Evolutionary conservation across 2,329 filamentous ascomycete genomes (phyloP).

Genomic region (Aspergillus luchuensis): DNA sequence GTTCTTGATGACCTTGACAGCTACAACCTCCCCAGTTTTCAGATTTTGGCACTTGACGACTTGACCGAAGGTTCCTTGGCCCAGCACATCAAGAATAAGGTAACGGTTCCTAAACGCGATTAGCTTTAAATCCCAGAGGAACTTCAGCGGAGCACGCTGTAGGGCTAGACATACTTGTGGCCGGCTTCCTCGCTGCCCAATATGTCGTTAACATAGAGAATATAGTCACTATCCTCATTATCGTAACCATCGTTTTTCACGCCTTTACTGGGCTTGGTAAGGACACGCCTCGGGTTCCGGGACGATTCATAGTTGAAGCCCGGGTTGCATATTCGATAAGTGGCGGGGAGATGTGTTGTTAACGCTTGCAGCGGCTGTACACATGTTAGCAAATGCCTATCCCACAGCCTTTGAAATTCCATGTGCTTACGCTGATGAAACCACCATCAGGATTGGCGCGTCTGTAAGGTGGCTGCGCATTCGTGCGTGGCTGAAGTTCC

Average conservation of each 20-base stretch:
- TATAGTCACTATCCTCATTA: constrained; percentile 99
- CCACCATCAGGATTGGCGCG: constrained; percentile 95
- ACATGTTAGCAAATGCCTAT: constrained; percentile 21
- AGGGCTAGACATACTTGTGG: constrained; percentile 72
- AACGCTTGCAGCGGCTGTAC: constrained; percentile 87
- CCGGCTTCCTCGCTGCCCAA: constrained; percentile 95
- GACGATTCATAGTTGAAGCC: constrained; percentile 99
- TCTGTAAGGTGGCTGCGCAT: constrained; percentile 83
- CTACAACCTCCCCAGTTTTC: constrained; percentile 97
- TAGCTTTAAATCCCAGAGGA: not conserved
- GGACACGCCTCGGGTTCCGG: constrained; percentile 87
- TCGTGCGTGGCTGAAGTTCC: constrained; percentile 81
- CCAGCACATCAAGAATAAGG: constrained; percentile 92
- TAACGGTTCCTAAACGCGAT: constrained; percentile 73
- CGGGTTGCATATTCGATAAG: constrained; percentile 97
- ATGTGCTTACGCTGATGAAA: constrained; percentile 82
- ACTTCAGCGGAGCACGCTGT: too few species aligned
- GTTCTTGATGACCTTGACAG: constrained; percentile 99
- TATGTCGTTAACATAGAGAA: constrained; percentile 98
- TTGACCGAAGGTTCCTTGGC: constrained; percentile 96
- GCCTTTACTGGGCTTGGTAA: constrained; percentile 98
- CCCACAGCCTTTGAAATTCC: not conserved
- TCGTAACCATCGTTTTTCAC: constrained; percentile 98
- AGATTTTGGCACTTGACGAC: constrained; percentile 99
- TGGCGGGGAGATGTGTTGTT: constrained; percentile 87